Conservation (phyloP, 148 eudicot genomes). For the Amaranthus palmeri region DNA sequence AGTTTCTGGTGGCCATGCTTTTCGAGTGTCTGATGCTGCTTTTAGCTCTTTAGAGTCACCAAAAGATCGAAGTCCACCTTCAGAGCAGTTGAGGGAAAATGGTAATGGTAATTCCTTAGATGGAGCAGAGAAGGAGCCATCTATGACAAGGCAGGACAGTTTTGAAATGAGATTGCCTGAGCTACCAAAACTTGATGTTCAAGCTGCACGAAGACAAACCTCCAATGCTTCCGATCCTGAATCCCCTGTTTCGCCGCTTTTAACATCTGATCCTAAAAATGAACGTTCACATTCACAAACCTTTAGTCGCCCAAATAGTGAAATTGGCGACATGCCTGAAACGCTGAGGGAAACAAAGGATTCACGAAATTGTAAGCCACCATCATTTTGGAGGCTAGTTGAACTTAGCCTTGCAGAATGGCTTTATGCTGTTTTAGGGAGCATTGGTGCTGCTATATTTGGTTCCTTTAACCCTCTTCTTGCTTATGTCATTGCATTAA, state of each 20-base stretch:
- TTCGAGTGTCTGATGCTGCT: constrained; percentile 57
- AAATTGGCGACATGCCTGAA: constrained; percentile 44
- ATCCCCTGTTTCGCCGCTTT: constrained; percentile 94
- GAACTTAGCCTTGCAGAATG: constrained; percentile 98
- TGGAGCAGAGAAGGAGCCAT: constrained; percentile 63
- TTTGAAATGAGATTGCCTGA: constrained; percentile 92
- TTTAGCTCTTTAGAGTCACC: constrained; percentile 82
- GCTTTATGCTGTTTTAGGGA: constrained; percentile 96
- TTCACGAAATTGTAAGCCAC: constrained; percentile 39
- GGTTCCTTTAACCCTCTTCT: constrained; percentile 97
- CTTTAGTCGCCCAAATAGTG: constrained; percentile 80
- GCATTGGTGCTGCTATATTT: constrained; percentile 96
- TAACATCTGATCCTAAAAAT: constrained; percentile 93
- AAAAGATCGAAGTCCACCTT: constrained; percentile 61
- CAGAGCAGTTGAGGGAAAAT: constrained; percentile 74
- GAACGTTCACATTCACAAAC: constrained; percentile 98
- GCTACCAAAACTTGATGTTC: constrained; percentile 83
- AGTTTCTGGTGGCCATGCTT: constrained; percentile 55
- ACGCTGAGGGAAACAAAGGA: constrained; percentile 39
- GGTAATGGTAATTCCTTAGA: constrained; percentile 67
- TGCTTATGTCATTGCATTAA: constrained; percentile 85
- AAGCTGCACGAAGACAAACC: constrained; percentile 47
- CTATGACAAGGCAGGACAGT: constrained; percentile 88
- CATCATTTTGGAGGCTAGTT: constrained; percentile 93
- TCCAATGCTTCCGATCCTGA: constrained; percentile 80